Base-by-base conservation (phyloP, 2,329 filamentous ascomycete species). In the Scedosporium boydii region DNA sequence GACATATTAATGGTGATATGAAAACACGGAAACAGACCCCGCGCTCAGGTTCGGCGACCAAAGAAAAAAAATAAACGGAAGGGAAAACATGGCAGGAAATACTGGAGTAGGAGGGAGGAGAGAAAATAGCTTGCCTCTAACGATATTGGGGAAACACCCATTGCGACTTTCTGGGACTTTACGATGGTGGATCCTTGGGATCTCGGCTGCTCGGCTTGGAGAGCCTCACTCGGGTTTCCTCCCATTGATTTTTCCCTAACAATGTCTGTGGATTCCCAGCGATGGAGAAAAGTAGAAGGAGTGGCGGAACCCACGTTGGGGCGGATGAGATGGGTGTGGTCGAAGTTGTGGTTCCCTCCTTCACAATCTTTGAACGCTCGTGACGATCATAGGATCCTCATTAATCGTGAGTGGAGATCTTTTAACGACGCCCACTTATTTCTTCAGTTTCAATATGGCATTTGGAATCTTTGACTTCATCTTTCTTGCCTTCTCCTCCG, bases 1-100 rank as follows among this genome's bases (percentile, higher is more conserved):
- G 48, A 48, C 46, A 61, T 61, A 61, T 61, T 61, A 56, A 61
- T 16, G 27, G 59, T 61, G 46, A 61, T 61, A 61, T 61, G 18
- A 27, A 61, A 56, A 34, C 27, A 56, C 59, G 59, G 59, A 51
- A 56, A 26, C n/a, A 12, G 48, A 61, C 46, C 59, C 59, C 59
- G 59, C 59, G 59, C 59, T 51, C 26, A 62, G 60, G 29, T 9
- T 58, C 14, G 58, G 58, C 34, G 53, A 48, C 10, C 34, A 60
- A 10, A 34, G 34, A 34, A 38, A 61, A 34, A 61, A 55, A 29
- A 27, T 18, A 46, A 44, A 53, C 21, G 29, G 42, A 42, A 57
- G 21, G 44, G 44, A 34, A 42, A n/a, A 57, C n/a, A 18, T 44
- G n/a, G 46, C 46, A 42, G 14, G 38, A 59, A 21, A 38, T 16